Conservation (phyloP, 495 filamentous ascomycete genomes). For the Podospora bellae-mahoneyi region DNA sequence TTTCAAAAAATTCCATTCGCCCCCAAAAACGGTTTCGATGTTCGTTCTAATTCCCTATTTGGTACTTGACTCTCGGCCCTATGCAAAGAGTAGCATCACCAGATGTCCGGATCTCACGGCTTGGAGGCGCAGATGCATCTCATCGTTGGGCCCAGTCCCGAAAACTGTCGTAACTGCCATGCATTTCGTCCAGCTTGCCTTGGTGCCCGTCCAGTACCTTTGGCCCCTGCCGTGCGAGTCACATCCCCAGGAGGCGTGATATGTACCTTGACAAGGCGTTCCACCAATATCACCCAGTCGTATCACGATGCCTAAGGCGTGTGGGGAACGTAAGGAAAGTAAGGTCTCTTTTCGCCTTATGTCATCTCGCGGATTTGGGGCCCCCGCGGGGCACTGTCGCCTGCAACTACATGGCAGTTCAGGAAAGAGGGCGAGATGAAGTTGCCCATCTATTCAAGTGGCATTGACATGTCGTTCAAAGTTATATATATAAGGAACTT, state of each 20-base stretch:
- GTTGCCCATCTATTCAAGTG: not conserved
- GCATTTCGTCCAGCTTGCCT: not conserved
- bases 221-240: slow-evolving; percentile 19
- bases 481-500: slow-evolving; percentile 41
- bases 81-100: slow-evolving; percentile 11
- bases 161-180: slow-evolving; percentile 1
- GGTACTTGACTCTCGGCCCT: slow-evolving; percentile 5
- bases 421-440: slow-evolving; percentile 8
- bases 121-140: not conserved
- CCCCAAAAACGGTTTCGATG: slow-evolving; percentile 13
- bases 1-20: slow-evolving; percentile 11
- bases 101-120: slow-evolving; percentile 14
- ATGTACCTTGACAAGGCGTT: slow-evolving; percentile 10
- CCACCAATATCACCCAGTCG: slow-evolving; percentile 8
- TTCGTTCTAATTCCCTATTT: slow-evolving; percentile 13
- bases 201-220: not conserved
- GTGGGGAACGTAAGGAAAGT: slow-evolving; percentile 12
- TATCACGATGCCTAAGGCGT: slow-evolving; percentile 11
- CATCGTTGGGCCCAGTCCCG: not conserved
- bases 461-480: not conserved
- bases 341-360: slow-evolving; percentile 16
- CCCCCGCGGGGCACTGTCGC: slow-evolving; percentile 15
- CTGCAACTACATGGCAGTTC: slow-evolving; percentile 14
- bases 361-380: slow-evolving; percentile 19
- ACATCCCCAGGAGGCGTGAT: slow-evolving; percentile 6